Evolutionary conservation across 345 rosid species (phyloP).

Genomic region (Hypericum androsaemum): DNA sequence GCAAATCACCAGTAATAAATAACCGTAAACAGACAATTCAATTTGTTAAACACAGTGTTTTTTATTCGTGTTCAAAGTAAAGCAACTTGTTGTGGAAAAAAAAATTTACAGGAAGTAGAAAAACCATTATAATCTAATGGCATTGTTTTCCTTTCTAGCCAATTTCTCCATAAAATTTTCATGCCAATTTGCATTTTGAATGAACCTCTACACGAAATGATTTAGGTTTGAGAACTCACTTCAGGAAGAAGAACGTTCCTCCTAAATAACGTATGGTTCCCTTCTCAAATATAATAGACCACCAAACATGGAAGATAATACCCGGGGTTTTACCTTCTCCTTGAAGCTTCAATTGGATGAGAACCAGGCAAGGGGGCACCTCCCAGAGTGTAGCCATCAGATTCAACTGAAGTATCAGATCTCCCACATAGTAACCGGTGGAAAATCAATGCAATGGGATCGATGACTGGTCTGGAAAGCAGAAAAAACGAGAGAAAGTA

Average conservation of each 20-base stretch:
- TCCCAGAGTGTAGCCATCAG: constrained; percentile 41
- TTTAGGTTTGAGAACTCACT: no score
- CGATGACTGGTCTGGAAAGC: constrained; percentile 60
- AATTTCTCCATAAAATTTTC: no score
- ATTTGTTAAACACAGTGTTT: no score
- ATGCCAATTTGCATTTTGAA: no score
- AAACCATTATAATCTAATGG: no score
- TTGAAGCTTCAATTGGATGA: constrained; percentile 86
- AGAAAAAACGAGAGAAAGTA: constrained; percentile 6
- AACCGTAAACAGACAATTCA: no score
- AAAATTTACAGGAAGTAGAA: no score
- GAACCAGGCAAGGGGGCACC: constrained; percentile 84
- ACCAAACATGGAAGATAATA: neutral
- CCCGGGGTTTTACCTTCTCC: constrained; percentile 62
- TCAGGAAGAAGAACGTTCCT: neutral
- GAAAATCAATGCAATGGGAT: constrained; percentile 73
- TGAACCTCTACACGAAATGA: no score
- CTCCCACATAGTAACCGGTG: constrained; percentile 80
- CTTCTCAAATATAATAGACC: neutral
- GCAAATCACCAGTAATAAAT: no score
- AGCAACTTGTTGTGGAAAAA: no score
- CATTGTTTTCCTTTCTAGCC: no score
- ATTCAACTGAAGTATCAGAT: constrained; percentile 37
- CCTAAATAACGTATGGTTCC: neutral
- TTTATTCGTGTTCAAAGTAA: no score